Evolutionary conservation across 2,329 filamentous ascomycete genomes (phyloP), one percentile per base, ranked within the genome.

Genomic region (Fusarium nelsonii): DNA sequence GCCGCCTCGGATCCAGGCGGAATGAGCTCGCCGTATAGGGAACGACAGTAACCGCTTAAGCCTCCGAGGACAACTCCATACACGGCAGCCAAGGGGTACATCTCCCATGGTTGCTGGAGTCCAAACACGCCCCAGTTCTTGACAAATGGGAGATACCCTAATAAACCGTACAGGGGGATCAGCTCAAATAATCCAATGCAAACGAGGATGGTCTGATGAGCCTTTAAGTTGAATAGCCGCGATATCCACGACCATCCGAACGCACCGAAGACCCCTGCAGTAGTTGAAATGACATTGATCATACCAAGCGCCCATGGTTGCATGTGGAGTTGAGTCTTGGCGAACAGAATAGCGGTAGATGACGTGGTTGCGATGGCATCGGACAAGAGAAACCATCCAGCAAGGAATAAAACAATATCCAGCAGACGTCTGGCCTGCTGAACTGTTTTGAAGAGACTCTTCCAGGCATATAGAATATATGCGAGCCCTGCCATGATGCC

Each of bases 51-150:
- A 26, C 91, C 92, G 60, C 92, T 93, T 40, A 99, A 82, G 0
- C 96, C 96, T n/a, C 96, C 96, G 32, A 98, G 88, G 3, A 98
- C 94, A 50, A 99, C 88, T 0, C 96, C 96, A 78, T 97, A 98
- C 14, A 98, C 88, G 4, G 92, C 92, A 0, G 93, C 94, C 1
- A 99, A 81, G 0, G 93, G 92, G 74, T 96, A 98, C 93, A 99
- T 97, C 74, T 99, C 96, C 92, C 94, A 97, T 4, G 92, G 91
- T 76, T 96, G 90, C 78, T 97, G 94, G n/a, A 99, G 84, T 2
- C 96, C 96, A 40, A 94, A 81, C 7, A 92, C 89, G 1, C 93
- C 94, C 79, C 91, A 88, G 9, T 84, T 82, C 72, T 89, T 87
- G 46, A 99, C 86, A 8, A 92, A 88, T 0, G 94, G 93, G 16